These are phyloP conservation scores for Zoysia japonica DNA, from an alignment of 176 grass and related monocot species.

Conservation along the genomic window DNA sequence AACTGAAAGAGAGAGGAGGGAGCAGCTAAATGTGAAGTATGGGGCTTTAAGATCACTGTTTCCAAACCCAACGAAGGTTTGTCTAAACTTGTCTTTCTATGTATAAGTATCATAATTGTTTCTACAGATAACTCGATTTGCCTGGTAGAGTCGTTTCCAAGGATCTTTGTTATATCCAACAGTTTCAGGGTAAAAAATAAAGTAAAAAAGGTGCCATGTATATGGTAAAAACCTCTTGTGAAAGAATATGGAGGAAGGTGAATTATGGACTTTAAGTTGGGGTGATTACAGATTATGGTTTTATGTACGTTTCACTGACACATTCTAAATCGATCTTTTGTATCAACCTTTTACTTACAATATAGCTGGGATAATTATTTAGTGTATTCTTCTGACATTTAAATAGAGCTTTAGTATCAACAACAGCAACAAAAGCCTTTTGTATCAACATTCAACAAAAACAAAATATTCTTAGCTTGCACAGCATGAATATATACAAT, in stretches of 20 bases:
- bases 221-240: background rate
- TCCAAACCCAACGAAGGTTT: conserved; percentile 86
- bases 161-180: conserved; percentile 8
- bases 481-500: background rate
- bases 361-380: background rate
- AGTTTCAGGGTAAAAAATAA: background rate
- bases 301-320: conserved; percentile 3
- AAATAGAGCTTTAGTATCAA: background rate
- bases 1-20: conserved; percentile 90
- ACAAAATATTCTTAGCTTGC: background rate
- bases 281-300: background rate
- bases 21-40: conserved; percentile 92
- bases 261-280: conserved; percentile 18
- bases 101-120: conserved; percentile 5
- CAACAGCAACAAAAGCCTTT: background rate
- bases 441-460: conserved; percentile 1
- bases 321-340: conserved; percentile 12
- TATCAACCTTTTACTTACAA: background rate
- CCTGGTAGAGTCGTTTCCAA: conserved; percentile 10
- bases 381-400: too few relatives aligned
- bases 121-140: conserved; percentile 17
- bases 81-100: conserved; percentile 22
- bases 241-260: conserved; percentile 9
- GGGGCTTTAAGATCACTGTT: conserved; percentile 71
- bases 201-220: background rate